Evolutionary conservation across 352 stramenopile genomes (phyloP).

Genomic region (Globisporangium apiculatum): DNA sequence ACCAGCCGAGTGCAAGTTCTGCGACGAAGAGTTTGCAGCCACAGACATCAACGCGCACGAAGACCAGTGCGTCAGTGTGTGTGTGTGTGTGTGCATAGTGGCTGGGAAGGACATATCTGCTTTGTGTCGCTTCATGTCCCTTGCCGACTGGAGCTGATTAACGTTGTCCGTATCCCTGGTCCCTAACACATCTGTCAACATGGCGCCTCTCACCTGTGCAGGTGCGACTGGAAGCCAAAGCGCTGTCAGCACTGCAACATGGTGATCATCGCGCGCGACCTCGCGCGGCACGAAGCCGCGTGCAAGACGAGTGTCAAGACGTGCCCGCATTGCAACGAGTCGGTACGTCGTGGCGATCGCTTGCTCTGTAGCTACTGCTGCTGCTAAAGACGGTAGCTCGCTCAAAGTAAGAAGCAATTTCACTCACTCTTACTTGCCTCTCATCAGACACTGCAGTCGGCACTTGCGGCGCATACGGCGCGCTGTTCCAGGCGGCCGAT

Average conservation of each 20-base stretch:
- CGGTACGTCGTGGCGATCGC: constrained; percentile 17
- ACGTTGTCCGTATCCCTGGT: no score
- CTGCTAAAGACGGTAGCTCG: no score
- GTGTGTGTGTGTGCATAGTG: not conserved
- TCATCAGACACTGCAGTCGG: constrained; percentile 42
- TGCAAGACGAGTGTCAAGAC: constrained; percentile 60
- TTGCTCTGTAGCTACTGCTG: no score
- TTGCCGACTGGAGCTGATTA: no score
- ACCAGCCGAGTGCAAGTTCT: constrained; percentile 64
- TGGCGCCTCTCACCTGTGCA: constrained; percentile 6
- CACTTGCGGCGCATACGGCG: constrained; percentile 35
- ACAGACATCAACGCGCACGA: constrained; percentile 59
- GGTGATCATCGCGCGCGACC: constrained; percentile 67
- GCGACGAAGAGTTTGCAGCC: constrained; percentile 55
- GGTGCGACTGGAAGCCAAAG: constrained; percentile 73
- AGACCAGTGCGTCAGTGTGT: constrained; percentile 24
- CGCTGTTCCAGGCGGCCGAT: constrained; percentile 71
- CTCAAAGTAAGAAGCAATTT: no score
- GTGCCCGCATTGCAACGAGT: constrained; percentile 66
- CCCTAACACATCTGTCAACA: no score
- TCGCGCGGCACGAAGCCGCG: constrained; percentile 50
- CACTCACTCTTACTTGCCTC: no score
- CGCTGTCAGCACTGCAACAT: constrained; percentile 79
- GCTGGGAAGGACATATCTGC: not conserved
- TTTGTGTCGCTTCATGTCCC: no score